phyloP scores from a whole-genome alignment of 805 yeast genomes.

The Lipomyces oligophaga region DNA sequence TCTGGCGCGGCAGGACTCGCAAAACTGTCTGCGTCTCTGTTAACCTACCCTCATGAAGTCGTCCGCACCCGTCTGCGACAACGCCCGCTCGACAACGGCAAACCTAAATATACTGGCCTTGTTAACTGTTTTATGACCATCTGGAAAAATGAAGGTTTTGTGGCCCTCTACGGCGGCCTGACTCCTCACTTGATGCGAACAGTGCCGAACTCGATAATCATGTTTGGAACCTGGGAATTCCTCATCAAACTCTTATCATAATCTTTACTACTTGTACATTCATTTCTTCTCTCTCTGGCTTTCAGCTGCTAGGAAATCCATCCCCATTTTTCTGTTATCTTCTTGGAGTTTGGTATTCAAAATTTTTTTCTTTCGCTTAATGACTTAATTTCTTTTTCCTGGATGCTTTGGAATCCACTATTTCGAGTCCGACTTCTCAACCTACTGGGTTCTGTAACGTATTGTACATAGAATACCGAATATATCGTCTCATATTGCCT shows the following conservation, averaged over 20 bases:
- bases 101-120: slow-evolving; percentile 83
- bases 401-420: no score
- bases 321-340: no score
- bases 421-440: no score
- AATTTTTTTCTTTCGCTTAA: no score
- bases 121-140: slow-evolving; percentile 80
- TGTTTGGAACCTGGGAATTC: slow-evolving; percentile 99
- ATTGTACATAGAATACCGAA: no score
- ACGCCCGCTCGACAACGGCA: slow-evolving; percentile 78
- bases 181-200: slow-evolving; percentile 96
- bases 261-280: not conserved
- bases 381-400: no score
- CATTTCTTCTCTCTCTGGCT: no score
- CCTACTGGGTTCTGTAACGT: no score
- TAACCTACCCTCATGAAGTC: slow-evolving; percentile 97
- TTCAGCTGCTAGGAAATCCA: no score
- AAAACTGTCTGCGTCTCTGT: slow-evolving; percentile 83
- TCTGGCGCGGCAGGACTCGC: slow-evolving; percentile 98
- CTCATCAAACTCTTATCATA: slow-evolving; percentile 51
- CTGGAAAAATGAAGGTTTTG: slow-evolving; percentile 88
- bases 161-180: slow-evolving; percentile 93
- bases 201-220: slow-evolving; percentile 94
- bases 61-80: slow-evolving; percentile 93
- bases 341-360: no score
- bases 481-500: no score